These are phyloP conservation scores for Calonectria naviculata DNA, from an alignment of 2,329 filamentous ascomycete genomes.

Conservation along the genomic window DNA sequence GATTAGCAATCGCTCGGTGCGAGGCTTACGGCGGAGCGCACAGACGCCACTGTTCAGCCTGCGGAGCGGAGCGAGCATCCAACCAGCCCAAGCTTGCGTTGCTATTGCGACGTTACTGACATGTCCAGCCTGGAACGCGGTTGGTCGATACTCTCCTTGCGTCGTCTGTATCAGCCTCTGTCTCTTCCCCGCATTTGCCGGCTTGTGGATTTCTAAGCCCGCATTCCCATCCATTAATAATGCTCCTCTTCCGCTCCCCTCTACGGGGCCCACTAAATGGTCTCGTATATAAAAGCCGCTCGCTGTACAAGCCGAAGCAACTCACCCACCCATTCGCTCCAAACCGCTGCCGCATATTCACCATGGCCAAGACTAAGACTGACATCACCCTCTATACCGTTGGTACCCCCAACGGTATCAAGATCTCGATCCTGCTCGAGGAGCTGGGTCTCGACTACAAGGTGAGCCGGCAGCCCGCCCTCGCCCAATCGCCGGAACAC, in stretches of 20 bases:
- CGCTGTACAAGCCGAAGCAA: neutral
- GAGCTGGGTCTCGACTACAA: conserved; percentile 88
- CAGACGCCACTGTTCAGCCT: neutral
- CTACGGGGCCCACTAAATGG: neutral
- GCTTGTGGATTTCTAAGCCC: neutral
- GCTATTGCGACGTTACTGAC: neutral
- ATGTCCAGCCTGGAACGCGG: too few species aligned
- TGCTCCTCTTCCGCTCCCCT: neutral
- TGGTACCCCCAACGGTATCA: conserved; percentile 90
- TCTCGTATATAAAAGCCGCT: neutral
- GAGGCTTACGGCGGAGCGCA: neutral
- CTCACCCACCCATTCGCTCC: neutral
- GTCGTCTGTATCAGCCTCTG: neutral
- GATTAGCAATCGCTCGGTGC: neutral
- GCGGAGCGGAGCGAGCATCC: neutral
- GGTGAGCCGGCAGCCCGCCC: conserved; percentile 47
- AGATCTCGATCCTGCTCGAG: conserved; percentile 87
- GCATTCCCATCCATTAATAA: neutral
- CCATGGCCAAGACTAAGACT: conserved; percentile 52
- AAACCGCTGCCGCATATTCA: conserved; percentile 34
- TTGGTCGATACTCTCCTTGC: too few species aligned
- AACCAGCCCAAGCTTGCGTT: neutral
- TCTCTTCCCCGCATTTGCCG: neutral
- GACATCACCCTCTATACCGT: conserved; percentile 86
- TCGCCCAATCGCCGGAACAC: neutral